phyloP scores from a whole-genome alignment of 371 early-diverging fungal genomes.

The Phascolomyces articulosus region DNA sequence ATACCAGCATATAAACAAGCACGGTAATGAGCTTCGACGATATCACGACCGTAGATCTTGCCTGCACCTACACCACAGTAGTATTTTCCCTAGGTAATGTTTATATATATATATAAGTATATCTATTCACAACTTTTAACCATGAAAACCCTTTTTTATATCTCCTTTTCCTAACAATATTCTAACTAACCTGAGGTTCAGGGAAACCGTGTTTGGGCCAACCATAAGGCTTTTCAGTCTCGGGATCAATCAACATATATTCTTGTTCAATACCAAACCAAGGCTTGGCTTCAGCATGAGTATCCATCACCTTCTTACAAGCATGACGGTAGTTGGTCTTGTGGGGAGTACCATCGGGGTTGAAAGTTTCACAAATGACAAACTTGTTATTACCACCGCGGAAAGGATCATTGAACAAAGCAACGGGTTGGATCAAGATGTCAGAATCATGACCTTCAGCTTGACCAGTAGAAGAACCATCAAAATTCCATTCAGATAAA shows the following conservation, averaged over 20 bases:
- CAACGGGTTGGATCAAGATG: conserved; percentile 57
- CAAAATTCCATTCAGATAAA: conserved; percentile 65
- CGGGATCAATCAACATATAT: conserved; percentile 58
- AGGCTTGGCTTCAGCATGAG: conserved; percentile 46
- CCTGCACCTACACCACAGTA: conserved; percentile 65
- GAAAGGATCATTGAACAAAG: conserved; percentile 65
- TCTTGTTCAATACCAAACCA: conserved; percentile 74
- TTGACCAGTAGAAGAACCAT: conserved; percentile 67
- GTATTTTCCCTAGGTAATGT: conserved; percentile 41
- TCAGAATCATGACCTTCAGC: conserved; percentile 67
- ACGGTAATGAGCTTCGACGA: conserved; percentile 67
- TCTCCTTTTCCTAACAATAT: no score
- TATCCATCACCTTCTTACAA: conserved; percentile 49
- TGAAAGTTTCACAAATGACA: conserved; percentile 59
- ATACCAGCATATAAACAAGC: conserved; percentile 59
- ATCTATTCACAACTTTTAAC: no score
- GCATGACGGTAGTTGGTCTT: conserved; percentile 54
- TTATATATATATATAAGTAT: no score
- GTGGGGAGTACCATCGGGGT: conserved; percentile 62
- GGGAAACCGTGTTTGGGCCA: conserved; percentile 68
- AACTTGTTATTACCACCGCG: conserved; percentile 65
- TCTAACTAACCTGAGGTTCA: conserved; percentile 55
- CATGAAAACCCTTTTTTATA: no score
- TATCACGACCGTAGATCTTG: conserved; percentile 56
- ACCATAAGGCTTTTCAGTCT: conserved; percentile 55